These are phyloP conservation scores for Psidium guajava DNA, from an alignment of 345 rosid genomes.

Conservation along the genomic window DNA sequence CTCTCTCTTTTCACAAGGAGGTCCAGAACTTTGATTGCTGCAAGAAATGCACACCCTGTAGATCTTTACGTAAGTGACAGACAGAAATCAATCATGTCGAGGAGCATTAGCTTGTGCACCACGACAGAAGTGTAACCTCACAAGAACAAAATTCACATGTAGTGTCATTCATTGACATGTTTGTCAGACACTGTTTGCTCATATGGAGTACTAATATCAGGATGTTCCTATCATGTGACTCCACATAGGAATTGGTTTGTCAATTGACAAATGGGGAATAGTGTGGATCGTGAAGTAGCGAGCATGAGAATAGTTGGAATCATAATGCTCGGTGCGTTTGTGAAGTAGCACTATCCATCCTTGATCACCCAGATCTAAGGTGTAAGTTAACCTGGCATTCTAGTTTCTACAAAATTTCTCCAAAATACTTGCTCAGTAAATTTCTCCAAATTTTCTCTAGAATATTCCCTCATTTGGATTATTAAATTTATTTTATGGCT, in stretches of 20 bases:
- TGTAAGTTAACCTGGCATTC: too few relatives aligned
- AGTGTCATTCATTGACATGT: background rate
- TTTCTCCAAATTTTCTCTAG: too few relatives aligned
- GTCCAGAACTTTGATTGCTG: background rate
- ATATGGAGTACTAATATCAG: background rate
- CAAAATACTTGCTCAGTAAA: too few relatives aligned
- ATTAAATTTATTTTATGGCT: too few relatives aligned
- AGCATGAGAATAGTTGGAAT: too few relatives aligned
- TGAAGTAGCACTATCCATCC: too few relatives aligned
- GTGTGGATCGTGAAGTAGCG: too few relatives aligned
- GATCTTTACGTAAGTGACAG: background rate
- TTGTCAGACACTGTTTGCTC: background rate
- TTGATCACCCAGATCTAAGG: too few relatives aligned
- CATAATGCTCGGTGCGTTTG: background rate
- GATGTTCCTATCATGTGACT: background rate
- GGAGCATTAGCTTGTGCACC: background rate
- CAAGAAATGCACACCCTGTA: background rate
- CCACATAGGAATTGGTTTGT: background rate
- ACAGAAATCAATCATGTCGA: too few relatives aligned
- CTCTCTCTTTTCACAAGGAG: background rate
- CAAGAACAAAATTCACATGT: background rate
- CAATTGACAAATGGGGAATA: too few relatives aligned
- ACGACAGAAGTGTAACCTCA: background rate
- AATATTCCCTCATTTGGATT: too few relatives aligned
- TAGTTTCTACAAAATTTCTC: too few relatives aligned